Evolutionary conservation across 106 monocot genomes (phyloP).

Genomic region (Platanthera zijinensis): DNA sequence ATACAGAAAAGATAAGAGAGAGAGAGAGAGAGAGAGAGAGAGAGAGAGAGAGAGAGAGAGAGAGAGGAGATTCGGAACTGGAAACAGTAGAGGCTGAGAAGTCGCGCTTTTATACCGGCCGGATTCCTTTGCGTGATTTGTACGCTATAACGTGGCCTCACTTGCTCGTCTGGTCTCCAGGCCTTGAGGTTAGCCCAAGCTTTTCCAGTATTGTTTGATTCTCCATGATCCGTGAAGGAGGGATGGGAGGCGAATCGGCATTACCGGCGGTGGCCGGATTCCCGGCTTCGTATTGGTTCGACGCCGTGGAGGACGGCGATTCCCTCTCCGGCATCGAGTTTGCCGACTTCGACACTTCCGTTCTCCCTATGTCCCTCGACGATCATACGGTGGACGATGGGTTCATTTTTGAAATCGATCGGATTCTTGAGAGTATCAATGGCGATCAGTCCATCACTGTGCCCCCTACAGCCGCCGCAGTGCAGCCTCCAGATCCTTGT

Average conservation of each 20-base stretch:
- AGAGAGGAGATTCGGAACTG: background rate
- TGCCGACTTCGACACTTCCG: slow-evolving; percentile 35
- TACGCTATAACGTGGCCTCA: slow-evolving; percentile 70
- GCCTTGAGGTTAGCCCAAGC: slow-evolving; percentile 11
- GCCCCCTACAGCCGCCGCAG: background rate
- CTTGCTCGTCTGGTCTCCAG: slow-evolving; percentile 4
- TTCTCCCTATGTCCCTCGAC: slow-evolving; percentile 27
- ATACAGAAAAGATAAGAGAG: background rate
- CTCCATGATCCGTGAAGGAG: slow-evolving; percentile 1
- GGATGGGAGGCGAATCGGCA: slow-evolving; percentile 7
- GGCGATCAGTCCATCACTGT: slow-evolving; percentile 11
- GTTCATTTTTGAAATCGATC: slow-evolving; percentile 70
- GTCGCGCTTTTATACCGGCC: slow-evolving; percentile 81
- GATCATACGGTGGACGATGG: slow-evolving; percentile 25
- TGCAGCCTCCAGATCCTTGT: background rate
- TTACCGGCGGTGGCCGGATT: slow-evolving; percentile 3
- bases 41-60: slow-evolving; percentile 12
- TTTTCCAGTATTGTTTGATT: slow-evolving; percentile 11
- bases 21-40: background rate
- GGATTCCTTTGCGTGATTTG: slow-evolving; percentile 55
- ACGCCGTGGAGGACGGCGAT: slow-evolving; percentile 62
- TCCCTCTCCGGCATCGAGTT: slow-evolving; percentile 38
- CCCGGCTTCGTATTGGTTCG: slow-evolving; percentile 69
- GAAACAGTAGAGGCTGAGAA: slow-evolving; percentile 23
- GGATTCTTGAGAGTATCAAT: slow-evolving; percentile 68